These are phyloP conservation scores for Neckera pumila DNA, from an alignment of 225 moss, liverwort and hornwort genomes.

Conservation along the genomic window DNA sequence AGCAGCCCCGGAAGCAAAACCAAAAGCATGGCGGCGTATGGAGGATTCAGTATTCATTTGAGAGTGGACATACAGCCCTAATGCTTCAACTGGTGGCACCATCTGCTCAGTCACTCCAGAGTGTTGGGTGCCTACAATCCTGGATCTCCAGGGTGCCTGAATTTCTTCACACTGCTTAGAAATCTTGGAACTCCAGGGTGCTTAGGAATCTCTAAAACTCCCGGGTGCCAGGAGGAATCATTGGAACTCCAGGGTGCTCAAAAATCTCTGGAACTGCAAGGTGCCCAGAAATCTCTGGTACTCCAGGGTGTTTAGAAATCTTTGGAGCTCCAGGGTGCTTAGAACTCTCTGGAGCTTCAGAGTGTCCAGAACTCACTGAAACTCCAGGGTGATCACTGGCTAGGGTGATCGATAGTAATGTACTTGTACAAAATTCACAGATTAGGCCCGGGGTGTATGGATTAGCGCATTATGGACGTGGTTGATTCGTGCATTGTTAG, in stretches of 20 bases:
- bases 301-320: no score
- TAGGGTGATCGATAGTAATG: neutral
- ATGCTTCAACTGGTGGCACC: neutral
- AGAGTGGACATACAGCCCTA: conserved; percentile 46
- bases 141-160: neutral
- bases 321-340: neutral
- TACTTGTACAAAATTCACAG: conserved; percentile 50
- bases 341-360: neutral
- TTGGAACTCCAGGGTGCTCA: no score
- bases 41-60: conserved; percentile 41
- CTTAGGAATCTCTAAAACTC: neutral
- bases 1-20: conserved; percentile 27
- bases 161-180: neutral
- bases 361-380: neutral
- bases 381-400: neutral
- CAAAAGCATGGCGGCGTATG: conserved; percentile 45
- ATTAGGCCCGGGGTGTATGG: neutral
- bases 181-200: neutral
- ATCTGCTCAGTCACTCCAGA: neutral
- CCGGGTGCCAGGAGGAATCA: neutral
- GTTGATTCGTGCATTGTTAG: neutral
- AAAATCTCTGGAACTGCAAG: neutral
- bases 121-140: neutral
- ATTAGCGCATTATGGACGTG: neutral
- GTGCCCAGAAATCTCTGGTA: neutral